Conservation (phyloP, 2,329 filamentous ascomycete genomes). For the Penicillium psychrosexuale region DNA sequence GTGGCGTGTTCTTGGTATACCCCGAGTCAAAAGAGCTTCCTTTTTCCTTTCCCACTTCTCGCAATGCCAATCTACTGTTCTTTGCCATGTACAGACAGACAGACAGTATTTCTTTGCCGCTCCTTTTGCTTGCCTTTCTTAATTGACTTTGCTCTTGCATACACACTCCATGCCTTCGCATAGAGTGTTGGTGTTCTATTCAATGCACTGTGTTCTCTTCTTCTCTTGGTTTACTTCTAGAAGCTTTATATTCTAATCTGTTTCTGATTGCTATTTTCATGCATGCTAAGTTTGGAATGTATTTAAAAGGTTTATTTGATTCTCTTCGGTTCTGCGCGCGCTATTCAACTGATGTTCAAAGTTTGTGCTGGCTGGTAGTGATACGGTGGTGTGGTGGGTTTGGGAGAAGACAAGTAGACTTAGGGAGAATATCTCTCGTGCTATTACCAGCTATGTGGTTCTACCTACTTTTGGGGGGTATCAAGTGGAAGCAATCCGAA, state of each 20-base stretch:
- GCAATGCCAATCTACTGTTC: constrained; percentile 5
- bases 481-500: neutral
- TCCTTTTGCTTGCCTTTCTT: neutral
- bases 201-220: neutral
- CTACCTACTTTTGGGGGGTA: neutral
- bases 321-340: no score
- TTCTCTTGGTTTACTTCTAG: neutral
- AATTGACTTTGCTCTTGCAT: constrained; percentile 1
- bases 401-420: no score
- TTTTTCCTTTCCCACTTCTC: constrained; percentile 5
- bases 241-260: neutral
- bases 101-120: neutral
- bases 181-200: constrained; percentile 6
- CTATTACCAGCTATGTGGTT: neutral
- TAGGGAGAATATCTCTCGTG: neutral
- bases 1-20: constrained; percentile 30
- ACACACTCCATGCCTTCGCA: neutral
- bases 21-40: constrained; percentile 23
- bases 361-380: neutral
- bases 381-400: neutral
- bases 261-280: neutral
- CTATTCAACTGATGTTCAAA: neutral
- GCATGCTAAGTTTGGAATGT: neutral
- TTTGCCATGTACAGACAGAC: constrained; percentile 12
- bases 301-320: neutral